phyloP scores from a whole-genome alignment of 768 basidiomycete genomes.

The Mycena albidolilacea region DNA sequence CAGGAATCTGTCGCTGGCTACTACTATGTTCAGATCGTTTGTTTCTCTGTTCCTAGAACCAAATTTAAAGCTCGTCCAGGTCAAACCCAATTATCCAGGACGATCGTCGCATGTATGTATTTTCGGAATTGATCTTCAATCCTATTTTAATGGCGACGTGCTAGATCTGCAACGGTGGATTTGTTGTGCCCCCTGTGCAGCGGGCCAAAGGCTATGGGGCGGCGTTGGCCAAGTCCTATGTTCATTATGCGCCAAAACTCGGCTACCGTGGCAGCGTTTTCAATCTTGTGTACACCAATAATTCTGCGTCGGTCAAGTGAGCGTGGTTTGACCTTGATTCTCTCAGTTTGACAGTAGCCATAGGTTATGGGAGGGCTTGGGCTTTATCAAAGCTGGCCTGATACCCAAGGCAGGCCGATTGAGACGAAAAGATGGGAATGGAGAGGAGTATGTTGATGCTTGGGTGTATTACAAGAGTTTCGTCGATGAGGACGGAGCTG shows the following conservation, averaged over 20 bases:
- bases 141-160: conserved; percentile 11
- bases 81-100: conserved; percentile 93
- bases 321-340: conserved; percentile 40
- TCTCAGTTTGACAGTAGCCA: neutral
- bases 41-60: neutral
- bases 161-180: conserved; percentile 92
- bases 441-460: conserved; percentile 93
- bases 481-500: conserved; percentile 49
- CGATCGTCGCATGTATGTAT: conserved; percentile 91
- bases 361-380: conserved; percentile 88
- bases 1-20: conserved; percentile 80
- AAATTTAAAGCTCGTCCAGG: conserved; percentile 50
- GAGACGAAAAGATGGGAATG: conserved; percentile 72
- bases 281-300: conserved; percentile 93
- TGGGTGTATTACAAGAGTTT: conserved; percentile 89
- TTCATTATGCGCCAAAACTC: conserved; percentile 84
- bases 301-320: conserved; percentile 79
- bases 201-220: conserved; percentile 79
- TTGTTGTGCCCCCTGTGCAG: conserved; percentile 78
- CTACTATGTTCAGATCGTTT: conserved; percentile 73
- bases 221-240: conserved; percentile 81
- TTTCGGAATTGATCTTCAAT: neutral
- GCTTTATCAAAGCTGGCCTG: conserved; percentile 83
- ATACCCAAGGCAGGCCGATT: conserved; percentile 86
- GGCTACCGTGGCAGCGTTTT: conserved; percentile 89